Evolutionary conservation across 2,329 filamentous ascomycete species (phyloP), one percentile per base, ranked within the genome.

Genomic region (Lasiodiplodia sp.): DNA sequence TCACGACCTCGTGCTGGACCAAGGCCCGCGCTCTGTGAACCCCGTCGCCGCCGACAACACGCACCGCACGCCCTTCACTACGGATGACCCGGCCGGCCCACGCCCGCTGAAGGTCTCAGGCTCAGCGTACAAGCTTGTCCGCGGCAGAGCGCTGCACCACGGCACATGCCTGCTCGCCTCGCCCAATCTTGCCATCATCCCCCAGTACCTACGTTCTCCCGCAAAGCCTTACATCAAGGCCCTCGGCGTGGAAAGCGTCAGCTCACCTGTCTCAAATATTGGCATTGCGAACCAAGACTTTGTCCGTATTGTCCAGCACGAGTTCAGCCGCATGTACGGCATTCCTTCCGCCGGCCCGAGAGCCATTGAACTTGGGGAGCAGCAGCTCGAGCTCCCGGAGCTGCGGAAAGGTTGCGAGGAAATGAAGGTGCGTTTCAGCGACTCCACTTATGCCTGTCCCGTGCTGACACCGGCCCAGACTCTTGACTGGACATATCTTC

Each of bases 51-150:
- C 81, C 69, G 72, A 76, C 8, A 78, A 85, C 72, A 81, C 81
- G 57, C 81, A 86, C 75, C 73, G 72, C 57, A 83, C 83, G 58
- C 77, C 82, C 25, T 84, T 83, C 73, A 78, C 79, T 21, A 70
- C 73, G 65, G 72, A 77, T 37, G 74, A 78, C 21, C 75, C 71
- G 18, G 71, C 71, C 2, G 72, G 72, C 21, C 74, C 76, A 10
- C 73, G 74, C 44, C 79, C 83, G 10, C 72, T 90, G 76, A 99
- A 99, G 79, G 87, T 98, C 12, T 97, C 94, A 0, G 96, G 96
- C 1, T 97, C 94, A 0, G 96, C 96, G 12, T 99, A 97, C 82
- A 98, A 98, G 80, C 85, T 99, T 66, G 97, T 92, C 0, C 86
- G 92, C 28, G 83, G 88, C 60, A 87, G 95, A 55, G 91, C 94